Evolutionary conservation across 208 protist species (phyloP).

Genomic region (Plasmodiophora brassicae): DNA sequence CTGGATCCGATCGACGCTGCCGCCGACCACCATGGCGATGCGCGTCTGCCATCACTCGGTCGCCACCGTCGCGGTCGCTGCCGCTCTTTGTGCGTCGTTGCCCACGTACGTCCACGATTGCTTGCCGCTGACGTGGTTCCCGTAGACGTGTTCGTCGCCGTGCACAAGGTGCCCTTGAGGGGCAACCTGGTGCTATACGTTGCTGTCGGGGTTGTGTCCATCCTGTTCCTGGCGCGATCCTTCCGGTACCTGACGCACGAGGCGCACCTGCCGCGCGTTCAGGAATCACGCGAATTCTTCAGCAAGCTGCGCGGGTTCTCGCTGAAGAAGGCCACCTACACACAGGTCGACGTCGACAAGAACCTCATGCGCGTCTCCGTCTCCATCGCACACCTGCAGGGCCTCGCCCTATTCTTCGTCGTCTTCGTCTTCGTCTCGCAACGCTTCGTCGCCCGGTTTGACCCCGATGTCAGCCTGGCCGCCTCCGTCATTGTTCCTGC

Average conservation of each 20-base stretch:
- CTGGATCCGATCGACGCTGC: no score
- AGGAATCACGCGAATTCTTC: conserved; percentile 26
- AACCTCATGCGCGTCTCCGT: neutral
- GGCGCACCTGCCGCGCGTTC: neutral
- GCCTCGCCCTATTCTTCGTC: conserved; percentile 9
- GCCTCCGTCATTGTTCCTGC: neutral
- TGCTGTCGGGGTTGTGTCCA: neutral
- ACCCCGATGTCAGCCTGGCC: neutral
- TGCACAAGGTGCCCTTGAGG: neutral
- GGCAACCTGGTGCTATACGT: neutral
- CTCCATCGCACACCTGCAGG: neutral
- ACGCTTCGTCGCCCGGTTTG: neutral
- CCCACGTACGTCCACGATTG: neutral
- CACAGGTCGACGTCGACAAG: neutral
- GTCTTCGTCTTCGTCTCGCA: neutral
- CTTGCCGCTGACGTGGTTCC: neutral
- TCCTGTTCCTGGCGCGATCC: neutral
- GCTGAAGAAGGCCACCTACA: neutral
- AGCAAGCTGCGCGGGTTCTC: conserved; percentile 18
- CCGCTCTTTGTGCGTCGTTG: neutral
- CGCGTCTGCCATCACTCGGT: neutral
- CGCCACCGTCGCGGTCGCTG: neutral
- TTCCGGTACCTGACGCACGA: neutral
- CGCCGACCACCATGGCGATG: neutral
- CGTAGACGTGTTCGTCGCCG: neutral